Base-by-base conservation (phyloP, 176 grass and related monocot genomes). In the Stipa capillata region DNA sequence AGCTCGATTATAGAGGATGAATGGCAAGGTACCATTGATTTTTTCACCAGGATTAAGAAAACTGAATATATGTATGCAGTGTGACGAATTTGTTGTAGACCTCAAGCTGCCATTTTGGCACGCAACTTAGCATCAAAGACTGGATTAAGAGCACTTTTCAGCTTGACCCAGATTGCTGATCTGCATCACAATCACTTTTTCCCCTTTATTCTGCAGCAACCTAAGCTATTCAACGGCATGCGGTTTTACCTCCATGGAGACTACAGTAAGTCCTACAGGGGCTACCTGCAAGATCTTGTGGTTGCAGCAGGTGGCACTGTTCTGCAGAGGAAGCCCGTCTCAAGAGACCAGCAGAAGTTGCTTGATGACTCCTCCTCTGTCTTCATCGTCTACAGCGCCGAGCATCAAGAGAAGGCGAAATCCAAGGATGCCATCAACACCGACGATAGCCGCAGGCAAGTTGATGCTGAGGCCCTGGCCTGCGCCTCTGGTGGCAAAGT, bases 211-310 rank as follows among this genome's bases (percentile, higher is more conserved):
- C 41, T 87, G 69, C 83, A 98, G 95, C 73, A 90, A 81, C 91
- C 90, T 69, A 92, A 82, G 79, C 43, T 92, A 47, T 87, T 98
- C 1, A 32, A 86, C 0, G 80, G 89, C 12, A 70, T 89, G 35
- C 32, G 68, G 40, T 89, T 98, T 84, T 98, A 94, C 73, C 89
- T 98, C 64, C 87, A 84, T 58, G 95, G 95, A 37, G 85, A 89
- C 14, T 91, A 90, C 74, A 74, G 72, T 23, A 56, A 54, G 49
- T 82, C 89, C 7, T 98, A 87, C 72, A 90, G 85, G 80, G 85
- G 92, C 12, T 98, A 89, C 77, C 84, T 98, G 33, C 89, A 98
- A 71, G 92, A 98, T 21, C 87, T 98, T 27, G 62, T 92, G 45
- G 56, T 87, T 9, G 72, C 85, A 41, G 95, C 92, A 27, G 89